Base-by-base conservation (phyloP, 176 grass and related monocot genomes). In the Puya raimondii region DNA sequence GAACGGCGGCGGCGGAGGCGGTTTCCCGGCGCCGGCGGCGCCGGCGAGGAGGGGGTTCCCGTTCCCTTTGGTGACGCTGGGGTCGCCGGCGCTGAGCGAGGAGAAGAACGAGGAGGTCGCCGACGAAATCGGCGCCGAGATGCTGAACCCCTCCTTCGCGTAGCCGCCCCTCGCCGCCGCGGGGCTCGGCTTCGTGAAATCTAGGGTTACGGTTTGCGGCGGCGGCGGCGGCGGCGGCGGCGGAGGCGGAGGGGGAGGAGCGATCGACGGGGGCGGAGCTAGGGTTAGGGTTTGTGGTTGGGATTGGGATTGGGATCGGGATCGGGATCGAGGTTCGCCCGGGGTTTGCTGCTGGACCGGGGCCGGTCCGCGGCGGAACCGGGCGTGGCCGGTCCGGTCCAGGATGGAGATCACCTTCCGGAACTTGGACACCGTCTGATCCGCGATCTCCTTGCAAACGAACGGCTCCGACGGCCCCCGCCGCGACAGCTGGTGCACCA, bases 321-420 rank as follows among this genome's bases (percentile, higher is more conserved):
- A 27, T 27, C 26, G 27, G 33, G 33, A 42, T 42, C 33, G 33
- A 42, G 33, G 33, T 5, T 42, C 5, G 33, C 0, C 33, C 33
- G 7, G 56, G n/a, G 9, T 22, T 16, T 18, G 13, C 16, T 0
- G 9, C 47, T 9, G 7, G 49, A 16, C 64, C 48, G 12, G 10
- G 11, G 81, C 65, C 4, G 90, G 90, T 2, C 86, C 89, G 47
- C 89, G 89, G 27, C 89, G 79, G 86, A 97, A 97, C n/a, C 93
- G 93, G 13, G 93, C 93, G 68, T 97, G 93, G 50, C 93, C 93
- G 22, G 86, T 92, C 68, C 93, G 93, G 76, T 97, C 90, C 1
- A 97, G 89, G 68, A 92, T 87, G 27, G 86, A 89, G 50, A 97
- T 97, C 18, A 92, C 89, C 82, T 90, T 97, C 67, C 86, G 86